Evolutionary conservation across 1,139 yeast genomes (phyloP), one percentile per base, ranked within the genome.

Genomic region (Chernovozyma sophiae-reginae): DNA sequence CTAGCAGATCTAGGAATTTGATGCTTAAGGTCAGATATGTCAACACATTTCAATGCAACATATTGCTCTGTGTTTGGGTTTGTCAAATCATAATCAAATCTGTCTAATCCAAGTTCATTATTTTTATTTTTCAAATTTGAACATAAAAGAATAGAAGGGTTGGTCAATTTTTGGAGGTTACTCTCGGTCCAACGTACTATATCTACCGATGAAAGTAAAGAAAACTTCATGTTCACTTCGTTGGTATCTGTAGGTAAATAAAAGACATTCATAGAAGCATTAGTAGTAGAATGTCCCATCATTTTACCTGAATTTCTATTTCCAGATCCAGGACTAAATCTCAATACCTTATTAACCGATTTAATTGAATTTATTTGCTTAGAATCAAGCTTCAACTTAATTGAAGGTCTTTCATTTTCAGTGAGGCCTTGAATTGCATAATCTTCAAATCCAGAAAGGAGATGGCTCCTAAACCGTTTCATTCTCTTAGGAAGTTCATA

Each of bases 391-490:
- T 60, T 63, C 27, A 66, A 43, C 24, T 48, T 46, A 32, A 53
- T 47, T 3, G 39, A 12, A 30, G 23, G 14, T 32, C 33, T 6
- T 37, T 43, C 15, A 26, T 43, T 48, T 14, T 37, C 10, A 6
- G 6, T 20, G 10, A 20, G 10, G 10, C 68, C 71, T 25, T 57
- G 56, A 2, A 43, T 32, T 0, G 61, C 49, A 34, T 57, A 53
- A 3, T 59, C 57, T 26, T 81, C 86, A 48, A 79, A 74, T 0
- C 87, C 89, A 2, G 86, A 65, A 17, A 84, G 59, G 12, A 84
- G 66, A 32, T 60, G 50, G 29, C 59, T 57, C 40, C 77, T 65
- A 46, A 86, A 76, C 0, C 74, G 56, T 1, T 56, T 44, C 84
- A 89, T 79, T 53, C 96, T 68, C 26, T 67, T 58, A 0, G 56